phyloP scores from a whole-genome alignment of 2,329 filamentous ascomycete genomes.

The Calonectria honghensis region DNA sequence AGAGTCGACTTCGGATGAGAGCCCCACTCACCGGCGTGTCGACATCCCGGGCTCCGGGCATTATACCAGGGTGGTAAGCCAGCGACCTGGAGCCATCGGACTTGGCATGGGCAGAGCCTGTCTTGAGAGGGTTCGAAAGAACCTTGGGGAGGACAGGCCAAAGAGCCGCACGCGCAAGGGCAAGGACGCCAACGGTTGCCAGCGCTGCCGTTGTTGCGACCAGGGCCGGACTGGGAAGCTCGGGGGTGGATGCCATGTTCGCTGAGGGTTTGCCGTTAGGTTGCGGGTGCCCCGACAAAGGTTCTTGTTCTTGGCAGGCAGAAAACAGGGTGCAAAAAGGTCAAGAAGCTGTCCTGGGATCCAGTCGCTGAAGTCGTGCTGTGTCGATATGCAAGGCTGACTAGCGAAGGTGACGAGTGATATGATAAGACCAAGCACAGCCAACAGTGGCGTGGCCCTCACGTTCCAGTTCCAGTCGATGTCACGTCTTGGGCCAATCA shows the following conservation, averaged over 20 bases:
- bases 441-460: slow-evolving; percentile 13
- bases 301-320: not conserved
- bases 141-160: slow-evolving; percentile 64
- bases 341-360: not conserved
- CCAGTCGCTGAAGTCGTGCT: slow-evolving; percentile 2
- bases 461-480: not conserved
- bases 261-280: not conserved
- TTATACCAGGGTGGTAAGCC: slow-evolving; percentile 79
- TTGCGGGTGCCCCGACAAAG: not conserved
- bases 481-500: slow-evolving; percentile 13
- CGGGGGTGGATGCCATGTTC: slow-evolving; percentile 30
- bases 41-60: slow-evolving; percentile 85
- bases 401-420: slow-evolving; percentile 27
- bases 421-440: slow-evolving; percentile 11
- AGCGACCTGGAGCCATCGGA: slow-evolving; percentile 60
- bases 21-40: slow-evolving; percentile 73
- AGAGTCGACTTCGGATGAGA: not conserved
- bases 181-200: slow-evolving; percentile 64
- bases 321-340: not conserved
- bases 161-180: slow-evolving; percentile 59
- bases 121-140: slow-evolving; percentile 67
- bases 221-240: slow-evolving; percentile 51
- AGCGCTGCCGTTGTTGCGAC: slow-evolving; percentile 64
- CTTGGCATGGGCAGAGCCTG: slow-evolving; percentile 62
- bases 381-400: slow-evolving; percentile 26